Base-by-base conservation (phyloP, 345 rosid species). In the Hibiscus syriacus region DNA sequence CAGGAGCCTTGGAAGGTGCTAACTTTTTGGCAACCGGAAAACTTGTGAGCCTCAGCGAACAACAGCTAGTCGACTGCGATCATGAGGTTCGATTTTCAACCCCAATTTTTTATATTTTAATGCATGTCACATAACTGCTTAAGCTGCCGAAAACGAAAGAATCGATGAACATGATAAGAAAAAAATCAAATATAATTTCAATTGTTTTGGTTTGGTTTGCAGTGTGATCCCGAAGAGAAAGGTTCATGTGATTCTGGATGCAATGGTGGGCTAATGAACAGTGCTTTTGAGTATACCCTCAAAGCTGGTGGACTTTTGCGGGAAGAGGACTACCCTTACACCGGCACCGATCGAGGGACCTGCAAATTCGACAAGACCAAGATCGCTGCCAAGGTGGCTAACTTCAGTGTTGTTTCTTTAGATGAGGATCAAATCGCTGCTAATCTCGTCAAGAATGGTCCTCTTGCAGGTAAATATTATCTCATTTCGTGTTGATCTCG, bases 51-150 rank as follows among this genome's bases (percentile, higher is more conserved):
- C 98, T 94, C 8, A 94, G 99, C 22, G 99, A 94, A 79, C 99
- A 94, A 62, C 99, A 94, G 86, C 98, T 94, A 60, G 99, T 94
- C 67, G 99, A 94, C 72, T 94, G 99, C 72, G 99, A 94, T 70
- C 98, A 94, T 13, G 98, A 94, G 99, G 99, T 93, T 73, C 25
- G 57, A 12, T 5, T 26, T 56, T 26, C 17, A 2, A 0, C 0
- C 13, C 19, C 6, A 2, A 13, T 4, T 2, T 19, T 45, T 9
- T 61, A 4, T 3, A 14, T 3, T 36, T 26, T 16, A 27, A 8
- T 45, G 8, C 26, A n/a, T 5, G 13, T 11, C 39, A 36, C 39
- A 36, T 36, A 36, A 36, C 39, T 7, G 8, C 39, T 36, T 36
- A 7, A 36, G 11, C 11, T 36, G 11, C 39, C 39, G 1, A 36